Evolutionary conservation across 2,329 filamentous ascomycete genomes (phyloP), one percentile per base, ranked within the genome.

Genomic region (Paraconiothyrium sp.): DNA sequence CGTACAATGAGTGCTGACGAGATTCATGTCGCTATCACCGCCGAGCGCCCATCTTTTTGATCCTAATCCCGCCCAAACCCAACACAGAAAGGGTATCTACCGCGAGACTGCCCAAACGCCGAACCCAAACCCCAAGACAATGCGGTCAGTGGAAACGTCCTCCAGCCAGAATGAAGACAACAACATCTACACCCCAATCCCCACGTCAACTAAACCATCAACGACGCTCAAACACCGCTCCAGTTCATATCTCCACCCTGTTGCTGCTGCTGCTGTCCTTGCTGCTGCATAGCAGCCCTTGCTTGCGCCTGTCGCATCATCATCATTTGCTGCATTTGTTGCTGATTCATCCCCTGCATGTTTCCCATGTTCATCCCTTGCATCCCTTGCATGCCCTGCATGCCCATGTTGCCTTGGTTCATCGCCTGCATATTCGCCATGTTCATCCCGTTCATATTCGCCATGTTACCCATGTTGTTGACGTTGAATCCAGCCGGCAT

Each of bases 261-360:
- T 22, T 47, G 49, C 58, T 57, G 58, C 46, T 73, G 70, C 39
- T 71, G 69, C 24, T 65, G 66, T n/a, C 60, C 70, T 37, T 68
- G 69, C 13, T 67, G 63, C 63, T 68, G 68, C 44, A 70, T 60
- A 35, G 72, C 68, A 24, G 66, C 64, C 48, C 70, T 65, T 50
- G 67, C 66, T 54, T 77, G 75, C 4, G 68, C 70, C 62, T 75
- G 74, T n/a, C 71, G 62, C 74, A 76, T 73, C 66, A 75, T 68
- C 67, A 74, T 69, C 70, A 75, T 73, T 62, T 75, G 72, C 63
- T 75, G 72, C 59, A 71, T 63, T 50, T 78, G 74, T 60, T 77
- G 73, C 61, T 71, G 72, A 16, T 69, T 74, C 66, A 71, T 73
- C 16, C 48, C 50, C 47, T 66, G 61, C 44, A 58, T 66, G 37